phyloP scores from a whole-genome alignment of 2,329 filamentous ascomycete genomes.

The Lithohypha guttulata region DNA sequence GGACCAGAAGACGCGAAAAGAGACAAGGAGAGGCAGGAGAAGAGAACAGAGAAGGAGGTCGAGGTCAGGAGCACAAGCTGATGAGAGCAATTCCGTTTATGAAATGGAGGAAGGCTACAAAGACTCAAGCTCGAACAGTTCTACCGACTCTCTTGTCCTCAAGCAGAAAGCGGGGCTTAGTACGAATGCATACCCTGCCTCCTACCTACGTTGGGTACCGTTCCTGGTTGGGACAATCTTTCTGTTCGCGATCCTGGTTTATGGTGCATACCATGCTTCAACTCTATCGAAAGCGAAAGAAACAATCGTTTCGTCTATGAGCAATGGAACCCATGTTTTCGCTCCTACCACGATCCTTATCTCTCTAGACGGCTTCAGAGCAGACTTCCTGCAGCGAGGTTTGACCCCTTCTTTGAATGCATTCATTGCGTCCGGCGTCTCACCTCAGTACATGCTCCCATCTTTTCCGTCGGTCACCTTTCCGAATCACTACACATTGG shows the following conservation, averaged over 20 bases:
- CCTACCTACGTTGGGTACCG: conserved; percentile 12
- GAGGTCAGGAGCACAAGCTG: neutral
- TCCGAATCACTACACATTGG: conserved; percentile 88
- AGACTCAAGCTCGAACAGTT: conserved; percentile 53
- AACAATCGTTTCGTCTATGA: conserved; percentile 29
- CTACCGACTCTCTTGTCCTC: conserved; percentile 47
- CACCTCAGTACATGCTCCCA: conserved; percentile 82
- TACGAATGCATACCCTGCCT: conserved; percentile 19
- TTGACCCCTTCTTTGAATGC: conserved; percentile 72
- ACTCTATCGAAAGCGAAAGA: conserved; percentile 18
- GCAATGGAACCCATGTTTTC: conserved; percentile 82
- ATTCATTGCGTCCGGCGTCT: conserved; percentile 73
- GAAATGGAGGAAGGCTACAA: conserved; percentile 74
- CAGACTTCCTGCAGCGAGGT: conserved; percentile 76
- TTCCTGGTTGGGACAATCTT: conserved; percentile 33
- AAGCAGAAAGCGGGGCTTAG: conserved; percentile 31
- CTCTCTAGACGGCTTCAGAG: conserved; percentile 89
- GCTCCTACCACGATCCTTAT: conserved; percentile 86
- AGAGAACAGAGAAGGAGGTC: neutral
- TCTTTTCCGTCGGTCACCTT: conserved; percentile 96
- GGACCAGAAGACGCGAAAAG: neutral
- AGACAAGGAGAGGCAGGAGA: neutral
- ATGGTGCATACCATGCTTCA: conserved; percentile 48
- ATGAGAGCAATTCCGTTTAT: conserved; percentile 43
- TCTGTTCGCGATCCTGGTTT: conserved; percentile 45